Evolutionary conservation across 2,329 filamentous ascomycete genomes (phyloP), one percentile per base, ranked within the genome.

Genomic region (Xenoacremonium recifei): DNA sequence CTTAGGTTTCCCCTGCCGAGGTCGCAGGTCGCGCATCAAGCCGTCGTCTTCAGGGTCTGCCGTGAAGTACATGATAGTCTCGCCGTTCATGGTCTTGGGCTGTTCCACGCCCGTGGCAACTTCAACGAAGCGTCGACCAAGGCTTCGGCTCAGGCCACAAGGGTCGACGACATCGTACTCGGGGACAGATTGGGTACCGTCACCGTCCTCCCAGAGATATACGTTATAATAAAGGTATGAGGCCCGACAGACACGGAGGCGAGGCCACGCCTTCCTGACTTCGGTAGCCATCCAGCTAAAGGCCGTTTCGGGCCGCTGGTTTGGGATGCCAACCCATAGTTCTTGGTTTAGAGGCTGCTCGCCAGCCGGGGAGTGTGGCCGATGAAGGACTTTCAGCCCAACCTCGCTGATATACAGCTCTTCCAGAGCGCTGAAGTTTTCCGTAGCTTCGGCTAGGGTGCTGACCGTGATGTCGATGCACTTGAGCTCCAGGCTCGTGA

Each of bases 71-170:
- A 61, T 56, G 6, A 70, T 55, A 2, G 60, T 50, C 6, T 63
- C 54, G 17, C 66, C 64, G 3, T 56, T 54, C 2, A 60, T 53
- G 15, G 55, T 50, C 17, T 55, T 48, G 13, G 68, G 67, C 44
- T 73, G 71, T 34, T 55, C 48, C 23, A 69, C 52, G 20, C 71
- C 71, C 45, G 55, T 63, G 23, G 64, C 65, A 4, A 73, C 68
- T 47, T 74, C 71, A 40, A 73, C 69, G 44, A 74, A 74, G 36
- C 71, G 70, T 53, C 72, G 68, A 17, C 69, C 68, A 16, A 73
- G 40, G 41, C 58, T 62, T 30, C 71, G 64, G 10, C 60, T 60
- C 18, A 70, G 60, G 3, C 65, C 62, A 39, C 66, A 65, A 6
- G 71, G 71, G 45, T 75, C 71, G 19, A 54, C 47, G 27, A 70